Base-by-base conservation (phyloP, 1,139 yeast species). In the Petasospora fabianii region DNA sequence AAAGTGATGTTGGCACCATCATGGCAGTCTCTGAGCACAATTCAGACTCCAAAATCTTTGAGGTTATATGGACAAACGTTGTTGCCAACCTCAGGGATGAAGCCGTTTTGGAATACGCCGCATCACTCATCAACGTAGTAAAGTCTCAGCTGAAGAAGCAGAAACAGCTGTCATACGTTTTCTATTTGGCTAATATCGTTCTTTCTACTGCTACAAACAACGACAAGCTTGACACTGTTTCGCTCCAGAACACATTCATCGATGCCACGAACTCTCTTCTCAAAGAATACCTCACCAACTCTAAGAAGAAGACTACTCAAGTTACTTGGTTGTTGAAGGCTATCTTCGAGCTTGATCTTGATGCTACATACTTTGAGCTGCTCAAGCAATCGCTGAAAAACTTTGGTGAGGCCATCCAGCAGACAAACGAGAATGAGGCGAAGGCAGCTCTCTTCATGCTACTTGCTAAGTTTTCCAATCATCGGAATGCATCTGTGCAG, bases 1-100 rank as follows among this genome's bases (percentile, higher is more conserved):
- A 80, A 53, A 59, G 64, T 0, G 65, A 76, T 26, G 51, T 70
- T 30, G 39, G 54, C 0, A 42, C 46, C 1, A 44, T 68, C 1
- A 30, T 60, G 7, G 36, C 47, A 12, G 30, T 68, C 35, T 41
- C 67, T 13, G 48, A 49, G 7, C 22, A 49, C 0, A 46, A 55
- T 1, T 39, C 43, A 11, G 39, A 49, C 2, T 49, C 53, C 2
- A 47, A 50, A 1, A 49, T 69, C 6, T 56, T 62, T 26, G 41
- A 51, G 10, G 39, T 43, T 0, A 46, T 69, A 3, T 69, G 73
- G 72, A 26, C 20, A 1, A 57, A 59, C 33, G 60, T 66, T 38
- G 27, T 58, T 14, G 48, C 50, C 16, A 67, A 64, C 41, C 38
- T 54, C 12, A 61, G 55, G 27, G 55, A 56, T 18, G 43, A 41